Conservation (phyloP, 768 basidiomycete species). For the Naganishia randhawae region DNA sequence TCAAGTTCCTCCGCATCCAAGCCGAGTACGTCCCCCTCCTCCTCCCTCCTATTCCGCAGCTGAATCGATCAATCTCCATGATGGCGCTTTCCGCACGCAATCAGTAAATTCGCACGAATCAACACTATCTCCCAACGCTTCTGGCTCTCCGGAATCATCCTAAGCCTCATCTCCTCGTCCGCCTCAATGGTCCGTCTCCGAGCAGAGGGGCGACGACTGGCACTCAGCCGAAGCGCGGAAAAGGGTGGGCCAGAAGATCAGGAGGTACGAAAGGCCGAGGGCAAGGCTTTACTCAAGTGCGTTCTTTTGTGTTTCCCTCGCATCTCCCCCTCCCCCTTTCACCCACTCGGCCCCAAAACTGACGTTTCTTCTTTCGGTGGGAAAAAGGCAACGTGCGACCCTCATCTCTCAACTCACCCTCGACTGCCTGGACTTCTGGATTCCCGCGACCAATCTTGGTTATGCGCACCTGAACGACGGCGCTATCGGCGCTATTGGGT, state of each 20-base stretch:
- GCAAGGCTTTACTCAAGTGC: conserved; percentile 57
- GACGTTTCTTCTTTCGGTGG: not conserved
- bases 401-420: conserved; percentile 75
- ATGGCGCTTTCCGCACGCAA: conserved; percentile 67
- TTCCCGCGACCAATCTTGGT: conserved; percentile 78
- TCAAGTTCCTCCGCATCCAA: conserved; percentile 42
- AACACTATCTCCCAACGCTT: conserved; percentile 70
- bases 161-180: conserved; percentile 61
- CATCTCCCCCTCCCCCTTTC: not conserved
- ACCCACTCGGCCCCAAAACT: not conserved
- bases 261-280: conserved; percentile 63
- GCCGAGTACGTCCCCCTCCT: conserved; percentile 37
- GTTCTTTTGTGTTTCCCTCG: conserved; percentile 25
- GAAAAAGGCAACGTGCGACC: conserved; percentile 57
- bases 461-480: conserved; percentile 78
- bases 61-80: conserved; percentile 11
- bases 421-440: conserved; percentile 81
- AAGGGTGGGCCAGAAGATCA: conserved; percentile 57
- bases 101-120: conserved; percentile 62
- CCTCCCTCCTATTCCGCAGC: not conserved
- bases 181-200: conserved; percentile 44
- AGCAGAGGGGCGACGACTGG: conserved; percentile 40
- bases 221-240: conserved; percentile 34
- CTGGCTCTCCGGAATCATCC: conserved; percentile 81
- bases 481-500: conserved; percentile 80